Evolutionary conservation across 2,329 filamentous ascomycete genomes (phyloP), one percentile per base, ranked within the genome.

Genomic region (Fusarium fracticaudum): DNA sequence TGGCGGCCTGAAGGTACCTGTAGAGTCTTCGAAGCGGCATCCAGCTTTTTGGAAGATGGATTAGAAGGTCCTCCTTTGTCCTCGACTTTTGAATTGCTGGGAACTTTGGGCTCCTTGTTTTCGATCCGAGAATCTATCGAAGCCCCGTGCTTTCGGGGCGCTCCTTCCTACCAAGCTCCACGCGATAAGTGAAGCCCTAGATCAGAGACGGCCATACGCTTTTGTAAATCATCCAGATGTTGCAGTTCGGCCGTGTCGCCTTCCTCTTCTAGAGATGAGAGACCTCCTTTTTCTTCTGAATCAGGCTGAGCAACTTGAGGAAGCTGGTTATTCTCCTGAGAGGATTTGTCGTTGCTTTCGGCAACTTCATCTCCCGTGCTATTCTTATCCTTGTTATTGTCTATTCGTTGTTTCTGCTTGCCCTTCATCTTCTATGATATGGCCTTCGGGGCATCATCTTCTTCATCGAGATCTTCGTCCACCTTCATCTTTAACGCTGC

Each of bases 401-500:
- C 37, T 58, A 50, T 54, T 44, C 29, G 33, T 53, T 37, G 24
- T 41, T 37, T 53, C 67, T 63, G 44, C 44, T 50, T 31, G 64
- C 61, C 63, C 60, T 59, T 53, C 73, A 77, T 76, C 77, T 77
- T 80, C 80, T 82, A 82, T 77, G 79, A 80, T 76, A 79, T 72
- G 57, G 64, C 69, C 48, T 80, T 80, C 51, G 77, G 67, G 31
- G 69, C 71, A 53, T 82, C 79, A 26, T 82, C 81, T 35, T 84
- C 83, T 10, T 85, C 84, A 2, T 84, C 83, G 3, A 83, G 80
- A 5, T 84, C 83, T 5, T 81, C 80, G 22, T 84, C 82, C 31
- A 84, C 77, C 59, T 81, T 79, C 78, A 80, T 81, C 62, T 79
- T 81, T 9, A 90, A 80, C 14, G 88, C 89, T 5, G 85, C 86